Evolutionary conservation across 129 eudicot genomes (phyloP), one percentile per base, ranked within the genome.

Genomic region (Arctium minus): DNA sequence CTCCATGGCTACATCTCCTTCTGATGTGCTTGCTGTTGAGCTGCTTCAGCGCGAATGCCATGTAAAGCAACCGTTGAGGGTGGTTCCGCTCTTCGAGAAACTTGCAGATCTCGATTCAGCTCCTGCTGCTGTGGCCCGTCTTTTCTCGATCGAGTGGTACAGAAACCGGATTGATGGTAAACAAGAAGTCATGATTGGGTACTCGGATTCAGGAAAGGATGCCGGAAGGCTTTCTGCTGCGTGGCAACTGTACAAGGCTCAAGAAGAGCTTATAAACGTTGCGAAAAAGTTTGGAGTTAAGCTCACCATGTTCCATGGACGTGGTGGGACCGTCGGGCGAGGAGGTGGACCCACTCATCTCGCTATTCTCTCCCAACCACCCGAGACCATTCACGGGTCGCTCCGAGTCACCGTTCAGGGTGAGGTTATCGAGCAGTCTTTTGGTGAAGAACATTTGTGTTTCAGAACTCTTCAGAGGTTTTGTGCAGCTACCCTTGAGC

Each of bases 311-410:
- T 96, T 96, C 89, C 99, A 96, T 33, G 98, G 99, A 31, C 94
- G 99, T 68, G 99, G 99, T 68, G 99, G 99, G 38, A 96, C 98
- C 2, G 99, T 96, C 6, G 99, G 99, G 74, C 85, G 99, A 80
- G 99, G 99, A 82, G 99, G 99, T 13, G 98, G 98, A 8, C 98
- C 98, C 77, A 93, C 97, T 17, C 97, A 95, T 88, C 91, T 95
- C 71, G 99, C 99, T 77, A 96, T 96, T 74, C 78, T 96, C 85
- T 96, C 99, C 71, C 99, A 96, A 81, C 99, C 99, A 3, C 98
- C 99, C 0, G 99, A 93, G 29, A 96, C 98, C 6, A 87, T 96
- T 70, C 93, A 93, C 1, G 99, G 99, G 72, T 93, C 98, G 6
- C 93, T 96, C 70, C 91, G 99, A 60, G 99, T 96, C 62, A 96